Evolutionary conservation across 2,329 filamentous ascomycete genomes (phyloP).

Genomic region (Chrysosporium keratinophilum): DNA sequence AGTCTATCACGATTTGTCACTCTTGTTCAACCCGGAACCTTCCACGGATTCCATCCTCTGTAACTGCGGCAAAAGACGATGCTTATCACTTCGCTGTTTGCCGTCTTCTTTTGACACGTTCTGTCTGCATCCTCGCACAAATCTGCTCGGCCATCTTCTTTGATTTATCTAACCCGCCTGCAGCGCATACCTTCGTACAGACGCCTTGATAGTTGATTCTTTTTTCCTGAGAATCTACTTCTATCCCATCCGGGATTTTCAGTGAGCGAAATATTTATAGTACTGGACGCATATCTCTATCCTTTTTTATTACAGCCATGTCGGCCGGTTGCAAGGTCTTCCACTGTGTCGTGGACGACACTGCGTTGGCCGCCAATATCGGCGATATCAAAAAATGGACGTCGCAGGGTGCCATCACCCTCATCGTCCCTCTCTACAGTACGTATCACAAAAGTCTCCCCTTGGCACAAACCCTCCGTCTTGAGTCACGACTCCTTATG

Average conservation of each 20-base stretch:
- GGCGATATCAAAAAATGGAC: conserved; percentile 46
- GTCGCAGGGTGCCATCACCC: conserved; percentile 39
- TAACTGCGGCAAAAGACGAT: background rate
- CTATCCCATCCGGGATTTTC: background rate
- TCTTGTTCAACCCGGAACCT: background rate
- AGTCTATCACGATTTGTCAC: conserved; percentile 16
- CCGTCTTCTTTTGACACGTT: background rate
- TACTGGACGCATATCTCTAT: background rate
- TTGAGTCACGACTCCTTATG: background rate
- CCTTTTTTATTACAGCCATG: conserved; percentile 22
- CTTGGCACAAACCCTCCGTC: too few species aligned
- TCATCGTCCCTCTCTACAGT: conserved; percentile 46
- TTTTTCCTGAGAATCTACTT: background rate
- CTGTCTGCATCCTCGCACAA: background rate
- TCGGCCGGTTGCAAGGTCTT: conserved; percentile 38
- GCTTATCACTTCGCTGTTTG: background rate
- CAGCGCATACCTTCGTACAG: conserved; percentile 10
- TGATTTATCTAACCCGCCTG: conserved; percentile 4
- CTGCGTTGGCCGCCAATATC: conserved; percentile 43
- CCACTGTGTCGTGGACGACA: conserved; percentile 45
- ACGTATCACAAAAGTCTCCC: conserved; percentile 21
- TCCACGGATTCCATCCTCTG: background rate
- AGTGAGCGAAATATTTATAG: background rate
- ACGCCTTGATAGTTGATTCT: conserved; percentile 4
- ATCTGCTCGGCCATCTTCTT: background rate